Evolutionary conservation across 2,329 filamentous ascomycete genomes (phyloP).

Genomic region (Penicillium sp.): DNA sequence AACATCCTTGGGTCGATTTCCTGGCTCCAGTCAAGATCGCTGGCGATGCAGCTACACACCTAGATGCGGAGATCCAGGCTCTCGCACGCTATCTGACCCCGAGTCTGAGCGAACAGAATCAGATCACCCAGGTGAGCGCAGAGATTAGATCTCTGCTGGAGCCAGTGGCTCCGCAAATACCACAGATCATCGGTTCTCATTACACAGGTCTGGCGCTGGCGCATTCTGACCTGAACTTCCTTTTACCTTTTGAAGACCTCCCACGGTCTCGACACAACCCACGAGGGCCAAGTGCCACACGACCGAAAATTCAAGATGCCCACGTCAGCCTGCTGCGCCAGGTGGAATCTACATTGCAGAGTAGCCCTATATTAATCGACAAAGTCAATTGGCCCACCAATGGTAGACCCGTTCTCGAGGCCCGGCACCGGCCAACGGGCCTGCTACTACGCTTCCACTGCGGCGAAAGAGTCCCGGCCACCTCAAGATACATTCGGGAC

Average conservation of each 20-base stretch:
- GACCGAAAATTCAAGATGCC: constrained; percentile 29
- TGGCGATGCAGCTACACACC: constrained; percentile 26
- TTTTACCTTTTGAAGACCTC: constrained; percentile 31
- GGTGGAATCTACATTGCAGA: constrained; percentile 23
- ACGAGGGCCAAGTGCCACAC: constrained; percentile 35
- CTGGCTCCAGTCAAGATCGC: constrained; percentile 10
- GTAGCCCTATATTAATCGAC: constrained; percentile 19
- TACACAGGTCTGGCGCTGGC: constrained; percentile 53
- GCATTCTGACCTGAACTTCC: constrained; percentile 57
- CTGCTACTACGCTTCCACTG: constrained; percentile 55
- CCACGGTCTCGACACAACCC: constrained; percentile 21
- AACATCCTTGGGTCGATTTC: constrained; percentile 36
- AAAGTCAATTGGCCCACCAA: constrained; percentile 22
- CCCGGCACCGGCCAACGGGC: constrained; percentile 48
- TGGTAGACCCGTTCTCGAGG: constrained; percentile 33
- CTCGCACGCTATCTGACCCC: constrained; percentile 48
- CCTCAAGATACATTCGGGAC: constrained; percentile 45
- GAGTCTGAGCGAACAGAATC: constrained; percentile 42
- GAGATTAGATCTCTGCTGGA: constrained; percentile 32
- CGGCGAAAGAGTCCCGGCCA: constrained; percentile 39
- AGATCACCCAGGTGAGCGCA: constrained; percentile 24
- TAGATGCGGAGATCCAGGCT: constrained; percentile 49
- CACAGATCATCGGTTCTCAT: constrained; percentile 56
- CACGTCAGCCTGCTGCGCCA: constrained; percentile 25
- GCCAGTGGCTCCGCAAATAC: constrained; percentile 25